Evolutionary conservation across 2,329 filamentous ascomycete genomes (phyloP).

Genomic region (Chalara sp.): DNA sequence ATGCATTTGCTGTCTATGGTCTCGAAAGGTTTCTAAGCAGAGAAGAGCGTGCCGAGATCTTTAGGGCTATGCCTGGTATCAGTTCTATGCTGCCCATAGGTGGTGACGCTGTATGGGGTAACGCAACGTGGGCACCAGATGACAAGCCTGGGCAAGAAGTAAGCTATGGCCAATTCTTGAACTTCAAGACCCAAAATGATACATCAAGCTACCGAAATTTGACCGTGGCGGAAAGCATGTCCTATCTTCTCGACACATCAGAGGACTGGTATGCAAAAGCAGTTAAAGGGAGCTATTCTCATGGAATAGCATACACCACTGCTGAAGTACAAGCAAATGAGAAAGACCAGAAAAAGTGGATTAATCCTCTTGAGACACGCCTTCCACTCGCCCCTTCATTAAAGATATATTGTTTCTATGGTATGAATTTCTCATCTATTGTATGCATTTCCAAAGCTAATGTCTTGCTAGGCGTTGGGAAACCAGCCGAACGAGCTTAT

Average conservation of each 20-base stretch:
- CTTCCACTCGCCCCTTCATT: constrained; percentile 81
- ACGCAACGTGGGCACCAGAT: constrained; percentile 79
- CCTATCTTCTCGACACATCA: constrained; percentile 70
- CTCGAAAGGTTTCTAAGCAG: constrained; percentile 91
- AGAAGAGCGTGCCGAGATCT: constrained; percentile 86
- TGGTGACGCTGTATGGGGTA: constrained; percentile 92
- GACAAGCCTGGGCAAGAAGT: constrained; percentile 67
- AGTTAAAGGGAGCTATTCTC: constrained; percentile 71
- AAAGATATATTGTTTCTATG: constrained; percentile 98
- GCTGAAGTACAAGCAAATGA: constrained; percentile 79
- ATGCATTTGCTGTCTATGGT: constrained; percentile 92
- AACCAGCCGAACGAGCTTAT: constrained; percentile 86
- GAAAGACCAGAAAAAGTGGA: constrained; percentile 74
- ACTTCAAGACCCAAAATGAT: constrained; percentile 67
- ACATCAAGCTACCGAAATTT: constrained; percentile 66
- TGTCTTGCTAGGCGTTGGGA: constrained; percentile 56
- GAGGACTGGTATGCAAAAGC: constrained; percentile 81
- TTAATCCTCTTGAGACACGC: constrained; percentile 87
- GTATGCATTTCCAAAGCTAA: background rate
- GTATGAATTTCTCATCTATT: constrained; percentile 17
- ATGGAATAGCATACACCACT: constrained; percentile 75
- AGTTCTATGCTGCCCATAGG: constrained; percentile 95
- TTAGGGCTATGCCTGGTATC: constrained; percentile 94
- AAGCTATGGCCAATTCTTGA: constrained; percentile 76
- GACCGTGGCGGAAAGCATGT: constrained; percentile 70